Conservation (phyloP, 1,139 yeast genomes). For the Scheffersomyces parashehatae region DNA sequence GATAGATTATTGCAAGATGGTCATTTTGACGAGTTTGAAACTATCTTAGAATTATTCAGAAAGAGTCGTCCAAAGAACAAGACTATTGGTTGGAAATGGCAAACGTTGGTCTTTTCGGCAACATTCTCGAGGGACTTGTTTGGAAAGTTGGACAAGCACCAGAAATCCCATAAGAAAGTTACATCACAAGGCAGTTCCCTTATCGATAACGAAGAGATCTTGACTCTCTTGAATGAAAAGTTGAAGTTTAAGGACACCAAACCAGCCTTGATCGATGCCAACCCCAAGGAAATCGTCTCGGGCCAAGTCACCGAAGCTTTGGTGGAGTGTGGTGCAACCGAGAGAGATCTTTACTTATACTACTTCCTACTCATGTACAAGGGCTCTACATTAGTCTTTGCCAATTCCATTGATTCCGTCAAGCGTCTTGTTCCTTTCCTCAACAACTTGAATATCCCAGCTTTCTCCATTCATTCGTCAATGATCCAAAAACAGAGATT, state of each 20-base stretch:
- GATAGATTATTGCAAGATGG: conserved; percentile 95
- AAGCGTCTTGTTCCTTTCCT: conserved; percentile 80
- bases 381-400: conserved; percentile 87
- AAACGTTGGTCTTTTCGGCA: conserved; percentile 90
- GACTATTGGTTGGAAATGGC: conserved; percentile 60
- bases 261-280: conserved; percentile 76
- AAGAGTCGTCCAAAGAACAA: conserved; percentile 33
- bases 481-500: conserved; percentile 95
- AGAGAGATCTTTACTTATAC: conserved; percentile 86
- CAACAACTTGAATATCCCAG: conserved; percentile 65
- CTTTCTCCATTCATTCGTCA: conserved; percentile 86
- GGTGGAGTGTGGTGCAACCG: conserved; percentile 88
- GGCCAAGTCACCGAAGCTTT: conserved; percentile 78
- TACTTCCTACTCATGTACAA: conserved; percentile 86
- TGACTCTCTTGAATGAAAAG: conserved; percentile 56
- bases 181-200: conserved; percentile 39
- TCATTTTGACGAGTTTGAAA: conserved; percentile 90
- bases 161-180: conserved; percentile 25
- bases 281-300: conserved; percentile 82
- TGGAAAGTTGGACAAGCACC: conserved; percentile 59
- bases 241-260: conserved; percentile 58
- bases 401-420: conserved; percentile 92
- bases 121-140: conserved; percentile 86
- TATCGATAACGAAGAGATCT: conserved; percentile 52
- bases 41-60: conserved; percentile 64